phyloP scores from a whole-genome alignment of 2,329 filamentous ascomycete species.

The Lachnellula arida region DNA sequence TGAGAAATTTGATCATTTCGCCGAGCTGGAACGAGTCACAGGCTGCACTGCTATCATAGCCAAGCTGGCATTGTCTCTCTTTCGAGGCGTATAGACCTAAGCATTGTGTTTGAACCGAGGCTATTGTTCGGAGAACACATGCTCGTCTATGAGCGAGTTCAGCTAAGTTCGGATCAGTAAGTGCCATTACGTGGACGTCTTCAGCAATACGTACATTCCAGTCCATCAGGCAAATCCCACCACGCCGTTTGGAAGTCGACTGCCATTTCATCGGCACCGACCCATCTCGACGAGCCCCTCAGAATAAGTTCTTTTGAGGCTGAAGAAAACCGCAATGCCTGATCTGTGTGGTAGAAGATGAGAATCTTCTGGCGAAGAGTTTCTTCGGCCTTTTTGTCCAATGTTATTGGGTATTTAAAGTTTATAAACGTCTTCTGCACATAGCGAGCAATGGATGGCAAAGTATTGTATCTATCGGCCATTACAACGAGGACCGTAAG shows the following conservation, averaged over 20 bases:
- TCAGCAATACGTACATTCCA: constrained; percentile 51
- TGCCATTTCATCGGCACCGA: constrained; percentile 25
- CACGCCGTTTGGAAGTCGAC: constrained; percentile 47
- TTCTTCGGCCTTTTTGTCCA: constrained; percentile 54
- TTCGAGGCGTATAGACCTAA: constrained; percentile 62
- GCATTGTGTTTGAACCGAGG: constrained; percentile 66
- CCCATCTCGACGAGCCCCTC: constrained; percentile 51
- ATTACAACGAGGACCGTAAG: constrained; percentile 64
- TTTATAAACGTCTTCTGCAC: constrained; percentile 43
- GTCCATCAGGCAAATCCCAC: constrained; percentile 66
- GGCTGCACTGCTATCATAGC: constrained; percentile 66
- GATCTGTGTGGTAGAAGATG: constrained; percentile 60
- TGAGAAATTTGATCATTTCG: constrained; percentile 70
- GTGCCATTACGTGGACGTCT: background rate
- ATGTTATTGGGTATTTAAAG: constrained; percentile 51
- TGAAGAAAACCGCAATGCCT: constrained; percentile 54
- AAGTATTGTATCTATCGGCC: constrained; percentile 69
- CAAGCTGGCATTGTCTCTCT: constrained; percentile 64
- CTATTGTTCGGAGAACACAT: constrained; percentile 63
- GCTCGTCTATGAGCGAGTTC: constrained; percentile 63
- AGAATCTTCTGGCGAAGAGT: constrained; percentile 64
- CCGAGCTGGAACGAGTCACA: constrained; percentile 77
- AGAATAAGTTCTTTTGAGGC: constrained; percentile 63
- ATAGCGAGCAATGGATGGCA: constrained; percentile 49
- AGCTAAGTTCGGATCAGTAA: constrained; percentile 38